Conservation (phyloP, 495 filamentous ascomycete species). For the Entonaema liquescens region DNA sequence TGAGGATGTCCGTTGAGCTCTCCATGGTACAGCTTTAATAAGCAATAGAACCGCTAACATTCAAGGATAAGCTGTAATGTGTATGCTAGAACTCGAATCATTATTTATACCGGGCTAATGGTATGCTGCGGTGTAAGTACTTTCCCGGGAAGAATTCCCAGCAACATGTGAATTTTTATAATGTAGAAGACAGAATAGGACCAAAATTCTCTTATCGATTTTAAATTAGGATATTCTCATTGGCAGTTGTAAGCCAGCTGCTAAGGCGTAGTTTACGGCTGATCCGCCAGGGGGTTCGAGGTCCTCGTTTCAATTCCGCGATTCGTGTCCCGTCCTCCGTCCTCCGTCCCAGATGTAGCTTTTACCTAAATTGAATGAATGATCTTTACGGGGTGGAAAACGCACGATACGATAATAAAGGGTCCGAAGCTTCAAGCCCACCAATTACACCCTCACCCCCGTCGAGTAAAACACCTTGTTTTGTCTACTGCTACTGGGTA, state of each 20-base stretch:
- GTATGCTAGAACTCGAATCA: too few species aligned
- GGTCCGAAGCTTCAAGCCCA: too few species aligned
- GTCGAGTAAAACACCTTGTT: not conserved
- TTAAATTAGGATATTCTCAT: not conserved
- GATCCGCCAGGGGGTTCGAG: conserved; percentile 8
- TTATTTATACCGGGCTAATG: too few species aligned
- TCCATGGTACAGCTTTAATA: not conserved
- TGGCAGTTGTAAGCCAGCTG: not conserved
- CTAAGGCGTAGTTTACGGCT: conserved; percentile 21
- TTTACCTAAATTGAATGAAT: conserved; percentile 9
- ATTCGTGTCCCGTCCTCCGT: conserved; percentile 29
- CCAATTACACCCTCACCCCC: conserved; percentile 11
- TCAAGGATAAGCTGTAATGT: too few species aligned
- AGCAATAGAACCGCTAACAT: too few species aligned
- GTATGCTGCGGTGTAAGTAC: too few species aligned
- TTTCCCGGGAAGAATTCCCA: too few species aligned
- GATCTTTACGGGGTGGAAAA: not conserved
- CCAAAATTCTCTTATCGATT: conserved; percentile 1
- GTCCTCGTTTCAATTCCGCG: conserved; percentile 28
- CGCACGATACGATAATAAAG: too few species aligned
- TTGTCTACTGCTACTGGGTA: not conserved
- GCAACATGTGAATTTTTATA: too few species aligned
- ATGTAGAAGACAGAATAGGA: not conserved
- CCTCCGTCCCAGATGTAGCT: conserved; percentile 3
- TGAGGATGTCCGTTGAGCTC: not conserved